Evolutionary conservation across 257 asterid genomes (phyloP), one percentile per base, ranked within the genome.

Genomic region (Rauvolfia tetraphylla): DNA sequence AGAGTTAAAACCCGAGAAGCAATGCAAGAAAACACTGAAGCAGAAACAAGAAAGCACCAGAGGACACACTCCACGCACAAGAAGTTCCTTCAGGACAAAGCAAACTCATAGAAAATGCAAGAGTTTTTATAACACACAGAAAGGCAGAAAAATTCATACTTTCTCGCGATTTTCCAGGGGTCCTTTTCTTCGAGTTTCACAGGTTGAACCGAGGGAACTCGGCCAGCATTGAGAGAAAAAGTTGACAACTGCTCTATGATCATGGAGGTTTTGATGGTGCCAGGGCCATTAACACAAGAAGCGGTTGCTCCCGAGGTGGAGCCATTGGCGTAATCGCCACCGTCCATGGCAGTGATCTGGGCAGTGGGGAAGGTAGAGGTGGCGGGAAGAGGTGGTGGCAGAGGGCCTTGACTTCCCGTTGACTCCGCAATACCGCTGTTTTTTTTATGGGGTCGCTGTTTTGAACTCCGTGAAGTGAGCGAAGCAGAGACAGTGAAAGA

Each of bases 131-230:
- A 23, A 61, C 22, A 61, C 25, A 23, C 31, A 31, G 27, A 27
- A 65, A 78, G 38, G 9, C 0, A 56, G 61, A 22, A 18, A 80
- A 76, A 69, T 56, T 31, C 74, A 22, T 83, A 91, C 98, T 87
- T 87, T 77, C 98, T 85, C 3, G 99, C 96, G 15, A 85, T 87
- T 73, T n/a, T 85, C 70, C 92, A 80, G 31, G 99, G 98, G 82
- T 95, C 97, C 59, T 94, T 94, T 79, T 56, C 89, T 79, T 56
- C 89, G 3, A 58, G 82, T 68, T 80, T 79, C 80, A 54, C 76
- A 68, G 39, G 79, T 59, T 58, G 81, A 53, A 69, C 73, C 38
- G 66, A 13, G 71, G 72, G 82, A 31, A 80, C 87, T 7, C 79
- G 80, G 49, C 88, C 88, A 34, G 73, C 90, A 41, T 41, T 65